Conservation (phyloP, 352 stramenopile species). For the Pythium dissotocum region DNA sequence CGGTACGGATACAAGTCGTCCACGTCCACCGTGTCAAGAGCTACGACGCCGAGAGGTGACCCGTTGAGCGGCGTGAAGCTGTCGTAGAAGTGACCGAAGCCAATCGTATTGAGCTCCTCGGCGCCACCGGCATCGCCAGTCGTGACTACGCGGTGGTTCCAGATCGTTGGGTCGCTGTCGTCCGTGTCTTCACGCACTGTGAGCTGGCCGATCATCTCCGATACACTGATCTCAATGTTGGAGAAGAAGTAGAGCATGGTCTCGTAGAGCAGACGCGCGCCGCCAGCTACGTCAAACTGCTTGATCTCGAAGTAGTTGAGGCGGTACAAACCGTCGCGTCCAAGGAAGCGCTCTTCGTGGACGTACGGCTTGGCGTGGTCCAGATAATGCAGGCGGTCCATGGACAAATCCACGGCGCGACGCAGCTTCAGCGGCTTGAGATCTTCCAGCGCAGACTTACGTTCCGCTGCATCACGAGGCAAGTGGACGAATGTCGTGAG, state of each 20-base stretch:
- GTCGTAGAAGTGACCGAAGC: constrained; percentile 20
- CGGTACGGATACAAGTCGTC: constrained; percentile 53
- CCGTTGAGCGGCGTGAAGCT: constrained; percentile 13
- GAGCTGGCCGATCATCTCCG: constrained; percentile 39
- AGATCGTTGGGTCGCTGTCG: constrained; percentile 22
- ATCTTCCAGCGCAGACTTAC: constrained; percentile 6
- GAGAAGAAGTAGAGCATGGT: constrained; percentile 32
- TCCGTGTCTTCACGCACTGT: constrained; percentile 44
- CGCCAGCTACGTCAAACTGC: constrained; percentile 36
- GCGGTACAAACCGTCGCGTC: constrained; percentile 9
- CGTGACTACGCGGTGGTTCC: constrained; percentile 39
- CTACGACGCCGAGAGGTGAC: constrained; percentile 33
- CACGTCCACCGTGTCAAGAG: constrained; percentile 45
- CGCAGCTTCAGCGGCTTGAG: constrained; percentile 19
- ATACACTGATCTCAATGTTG: constrained; percentile 48
- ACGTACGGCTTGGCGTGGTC: constrained; percentile 19
- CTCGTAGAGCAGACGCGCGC: constrained; percentile 40
- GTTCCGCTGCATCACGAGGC: neutral
- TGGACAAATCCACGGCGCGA: constrained; percentile 5
- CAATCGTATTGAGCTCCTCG: constrained; percentile 45
- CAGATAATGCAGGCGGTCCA: constrained; percentile 2
- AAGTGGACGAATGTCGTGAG: constrained; percentile 18
- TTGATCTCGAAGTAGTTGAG: constrained; percentile 35
- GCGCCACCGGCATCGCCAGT: constrained; percentile 22
- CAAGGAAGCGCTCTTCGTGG: constrained; percentile 12